Evolutionary conservation across 176 grass and related monocot genomes (phyloP), one percentile per base, ranked within the genome.

Genomic region (Oryza nivara): DNA sequence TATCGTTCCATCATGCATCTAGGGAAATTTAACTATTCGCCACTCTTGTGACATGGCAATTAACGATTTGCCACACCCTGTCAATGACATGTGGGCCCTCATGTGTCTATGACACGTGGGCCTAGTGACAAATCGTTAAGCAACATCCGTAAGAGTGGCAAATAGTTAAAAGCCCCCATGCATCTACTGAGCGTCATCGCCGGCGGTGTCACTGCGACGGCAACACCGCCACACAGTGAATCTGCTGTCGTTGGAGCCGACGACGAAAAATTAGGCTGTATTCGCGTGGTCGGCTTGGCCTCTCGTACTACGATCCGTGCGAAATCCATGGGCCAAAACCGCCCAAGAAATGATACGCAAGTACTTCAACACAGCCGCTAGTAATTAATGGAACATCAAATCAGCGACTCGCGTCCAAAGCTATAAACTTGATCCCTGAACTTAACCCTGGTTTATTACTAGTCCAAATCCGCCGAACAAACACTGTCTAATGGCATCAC

Each of bases 391-490:
- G n/a, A 23, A 23, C 70, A 75, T 48, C 20, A 43, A 49, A 75
- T 67, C 43, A 26, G 48, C 13, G 26, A 38, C 23, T 12, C 13
- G 66, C 19, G 72, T 26, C 71, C 32, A 11, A n/a, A 67, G 11
- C 19, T 15, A 22, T 2, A 11, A 64, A 48, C 36, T 41, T 1
- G 26, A 45, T 20, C 73, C 10, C 3, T 36, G 11, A 9, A 1
- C 0, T 22, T n/a, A 40, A 9, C 68, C 68, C 16, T 3, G 51
- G 15, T 6, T 23, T 1, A 11, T 81, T 41, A 41, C 8, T 75
- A 48, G 51, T 87, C 72, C 64, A 70, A 76, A 87, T 40, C 86
- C 4, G 86, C 79, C 86, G n/a, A 88, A 77, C 66, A 5, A 88
- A 75, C 63, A 82, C 72, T 76, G 84, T 80, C 47, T 46, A 46